Evolutionary conservation across 2,329 filamentous ascomycete genomes (phyloP).

Genomic region (Trichoderma pleuroti): DNA sequence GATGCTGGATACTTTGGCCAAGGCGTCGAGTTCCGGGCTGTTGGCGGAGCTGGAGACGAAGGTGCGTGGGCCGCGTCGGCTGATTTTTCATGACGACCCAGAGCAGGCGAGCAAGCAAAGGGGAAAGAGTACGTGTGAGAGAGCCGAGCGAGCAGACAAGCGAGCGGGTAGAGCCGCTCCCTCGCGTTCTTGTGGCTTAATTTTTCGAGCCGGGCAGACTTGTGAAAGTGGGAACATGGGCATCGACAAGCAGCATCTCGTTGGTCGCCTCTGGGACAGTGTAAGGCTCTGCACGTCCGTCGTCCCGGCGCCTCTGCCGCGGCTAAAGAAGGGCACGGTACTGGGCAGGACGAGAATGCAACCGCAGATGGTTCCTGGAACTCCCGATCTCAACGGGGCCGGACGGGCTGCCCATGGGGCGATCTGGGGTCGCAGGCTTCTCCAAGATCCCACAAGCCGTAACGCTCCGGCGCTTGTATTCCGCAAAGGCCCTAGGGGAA

Average conservation of each 20-base stretch:
- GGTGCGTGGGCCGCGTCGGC: conserved; percentile 49
- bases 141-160: neutral
- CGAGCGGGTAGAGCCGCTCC: conserved; percentile 13
- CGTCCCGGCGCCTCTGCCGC: conserved; percentile 10
- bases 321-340: conserved; percentile 10
- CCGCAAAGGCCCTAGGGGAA: conserved; percentile 17
- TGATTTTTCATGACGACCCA: conserved; percentile 45
- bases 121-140: neutral
- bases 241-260: neutral
- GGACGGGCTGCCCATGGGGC: conserved; percentile 9
- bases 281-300: neutral
- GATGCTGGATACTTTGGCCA: conserved; percentile 90
- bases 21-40: conserved; percentile 73
- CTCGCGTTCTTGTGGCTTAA: neutral
- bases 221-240: conserved; percentile 5
- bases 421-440: conserved; percentile 16
- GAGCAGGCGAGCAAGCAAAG: neutral
- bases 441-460: conserved; percentile 19
- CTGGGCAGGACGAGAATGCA: conserved; percentile 7
- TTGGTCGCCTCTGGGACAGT: neutral
- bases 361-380: conserved; percentile 16
- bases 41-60: conserved; percentile 51
- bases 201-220: conserved; percentile 3
- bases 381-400: conserved; percentile 18
- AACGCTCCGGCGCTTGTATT: conserved; percentile 19